Percentiles rank a stretch among this genome's conserved stretches.
Evolutionary conservation across 2,329 filamentous ascomycete genomes (phyloP).

Genomic region (Diaporthe batatas): DNA sequence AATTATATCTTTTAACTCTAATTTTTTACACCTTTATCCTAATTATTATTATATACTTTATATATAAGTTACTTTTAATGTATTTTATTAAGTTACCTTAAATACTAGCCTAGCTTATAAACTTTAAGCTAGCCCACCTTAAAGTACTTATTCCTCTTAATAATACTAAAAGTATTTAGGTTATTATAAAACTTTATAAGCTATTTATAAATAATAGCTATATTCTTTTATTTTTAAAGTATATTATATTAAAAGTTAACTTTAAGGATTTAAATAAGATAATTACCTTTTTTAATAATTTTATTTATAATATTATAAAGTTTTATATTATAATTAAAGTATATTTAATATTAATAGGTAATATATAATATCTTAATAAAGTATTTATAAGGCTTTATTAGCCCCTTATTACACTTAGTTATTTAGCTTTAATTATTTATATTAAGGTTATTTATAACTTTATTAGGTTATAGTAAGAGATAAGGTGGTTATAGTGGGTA

Average conservation of each 20-base stretch:
- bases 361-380: background rate
- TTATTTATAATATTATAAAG: background rate
- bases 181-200: background rate
- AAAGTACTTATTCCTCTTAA: background rate
- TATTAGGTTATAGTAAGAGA: background rate
- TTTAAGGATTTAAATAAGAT: background rate
- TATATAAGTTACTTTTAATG: too few species aligned
- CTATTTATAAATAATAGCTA: background rate
- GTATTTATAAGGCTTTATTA: background rate
- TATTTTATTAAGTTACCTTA: too few species aligned
- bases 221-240: background rate
- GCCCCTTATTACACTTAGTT: background rate
- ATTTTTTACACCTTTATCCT: too few species aligned
- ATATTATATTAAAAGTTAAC: background rate
- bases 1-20: too few species aligned
- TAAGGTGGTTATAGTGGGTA: background rate
- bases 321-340: background rate
- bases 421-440: background rate
- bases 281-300: background rate
- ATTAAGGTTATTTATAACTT: background rate
- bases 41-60: too few species aligned
- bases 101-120: too few species aligned
- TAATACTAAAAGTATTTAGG: background rate
- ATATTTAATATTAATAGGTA: background rate
- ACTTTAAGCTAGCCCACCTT: too few species aligned